Base-by-base conservation (phyloP, 805 yeast species). In the Saturnispora diversa region DNA sequence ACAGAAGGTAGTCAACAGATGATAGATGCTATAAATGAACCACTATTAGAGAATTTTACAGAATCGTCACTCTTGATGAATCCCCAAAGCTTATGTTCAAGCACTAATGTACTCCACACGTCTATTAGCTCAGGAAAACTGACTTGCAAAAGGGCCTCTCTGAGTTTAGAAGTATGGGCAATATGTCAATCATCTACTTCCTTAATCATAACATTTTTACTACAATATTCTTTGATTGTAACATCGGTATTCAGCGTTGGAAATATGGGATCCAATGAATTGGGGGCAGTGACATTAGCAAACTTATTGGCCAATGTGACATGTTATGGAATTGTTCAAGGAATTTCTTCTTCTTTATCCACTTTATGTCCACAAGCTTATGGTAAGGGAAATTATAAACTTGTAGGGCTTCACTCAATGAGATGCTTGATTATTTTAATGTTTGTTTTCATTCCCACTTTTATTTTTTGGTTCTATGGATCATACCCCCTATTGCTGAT, bases 351-450 rank as follows among this genome's bases (percentile, higher is more conserved):
- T 1, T 70, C 76, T 1, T 60, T 74, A 44, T 77, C 75, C 41
- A 74, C 80, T 0, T 62, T 74, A 40, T 73, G 78, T 49, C 77
- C 80, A 2, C 80, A 74, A 53, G 78, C 79, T 4, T 74, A 66
- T 53, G 80, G 80, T 15, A 73, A 77, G 23, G 63, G 63, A 36
- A 70, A 68, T 41, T 70, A 68, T 52, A 60, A 62, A 31, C 51
- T 67, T 42, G 80, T 74, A 10, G 79, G 80, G 1, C 45, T 65
- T 20, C 71, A 71, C 49, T 54, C 72, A 46, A 69, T 72, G 51
- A 66, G 74, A 49, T 72, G 78, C 59, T 59, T 68, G 11, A 66
- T 74, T 7, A 54, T 74, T 31, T 64, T 72, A 20, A 52, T 63
- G 30, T 47, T 60, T 2, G 36, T 72, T 5, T 52, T 65, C 26